A percentile compares a stretch with the other conserved stretches of the same genome.
Conservation (phyloP, 1,139 yeast species). For the Suhomyces guaymorum region DNA sequence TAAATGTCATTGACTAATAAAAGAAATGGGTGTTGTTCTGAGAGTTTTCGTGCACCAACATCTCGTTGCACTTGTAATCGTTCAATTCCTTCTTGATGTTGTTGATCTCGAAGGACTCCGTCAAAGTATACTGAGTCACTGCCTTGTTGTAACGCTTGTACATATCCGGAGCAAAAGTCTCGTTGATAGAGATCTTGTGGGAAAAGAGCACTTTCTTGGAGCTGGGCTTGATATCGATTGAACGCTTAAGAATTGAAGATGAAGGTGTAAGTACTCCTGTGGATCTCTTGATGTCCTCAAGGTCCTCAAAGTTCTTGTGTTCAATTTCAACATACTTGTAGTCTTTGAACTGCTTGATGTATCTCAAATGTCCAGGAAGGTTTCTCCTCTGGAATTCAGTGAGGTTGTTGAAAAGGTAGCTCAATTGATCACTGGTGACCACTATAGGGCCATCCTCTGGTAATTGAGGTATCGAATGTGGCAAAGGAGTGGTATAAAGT, state of each 20-base stretch:
- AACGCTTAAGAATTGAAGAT: slow-evolving; percentile 12
- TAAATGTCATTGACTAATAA: slow-evolving; percentile 27
- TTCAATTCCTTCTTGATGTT: slow-evolving; percentile 54
- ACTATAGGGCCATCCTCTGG: slow-evolving; percentile 19
- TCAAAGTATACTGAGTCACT: slow-evolving; percentile 51
- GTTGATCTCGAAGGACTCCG: slow-evolving; percentile 47
- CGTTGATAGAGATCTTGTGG: slow-evolving; percentile 45
- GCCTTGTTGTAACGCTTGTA: slow-evolving; percentile 56
- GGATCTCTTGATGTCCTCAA: slow-evolving; percentile 4
- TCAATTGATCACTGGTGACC: slow-evolving; percentile 34
- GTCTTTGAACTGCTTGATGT: slow-evolving; percentile 43
- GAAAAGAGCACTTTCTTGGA: slow-evolving; percentile 41
- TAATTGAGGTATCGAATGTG: background rate
- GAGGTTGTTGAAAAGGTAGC: slow-evolving; percentile 29
- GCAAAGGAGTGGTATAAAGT: slow-evolving; percentile 2
- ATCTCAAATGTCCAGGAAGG: slow-evolving; percentile 41
- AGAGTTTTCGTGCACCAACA: slow-evolving; percentile 56
- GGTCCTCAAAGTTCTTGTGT: slow-evolving; percentile 34
- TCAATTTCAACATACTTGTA: slow-evolving; percentile 35
- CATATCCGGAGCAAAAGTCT: slow-evolving; percentile 49
- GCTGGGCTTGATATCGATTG: slow-evolving; percentile 3
- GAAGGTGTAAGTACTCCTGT: slow-evolving; percentile 1
- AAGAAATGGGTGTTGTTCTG: slow-evolving; percentile 56
- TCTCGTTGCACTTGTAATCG: slow-evolving; percentile 51
- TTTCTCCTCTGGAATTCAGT: slow-evolving; percentile 31